Conservation (phyloP, 495 filamentous ascomycete species). For the Sordaria brevicollis region DNA sequence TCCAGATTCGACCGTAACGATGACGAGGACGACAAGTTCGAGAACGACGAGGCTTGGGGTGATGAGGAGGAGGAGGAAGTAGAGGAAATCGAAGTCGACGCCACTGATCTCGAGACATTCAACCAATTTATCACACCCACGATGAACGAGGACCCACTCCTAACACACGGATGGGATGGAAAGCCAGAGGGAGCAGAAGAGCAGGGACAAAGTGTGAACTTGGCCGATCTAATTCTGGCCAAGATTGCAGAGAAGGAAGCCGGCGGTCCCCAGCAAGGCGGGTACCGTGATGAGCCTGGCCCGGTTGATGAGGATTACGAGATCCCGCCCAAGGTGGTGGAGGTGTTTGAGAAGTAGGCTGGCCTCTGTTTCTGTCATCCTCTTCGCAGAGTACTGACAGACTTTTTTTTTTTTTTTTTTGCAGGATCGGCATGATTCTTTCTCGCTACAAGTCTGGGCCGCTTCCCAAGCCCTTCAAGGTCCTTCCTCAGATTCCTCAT, state of each 20-base stretch:
- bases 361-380: background rate
- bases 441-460: slow-evolving; percentile 91
- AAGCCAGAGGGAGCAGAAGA: slow-evolving; percentile 33
- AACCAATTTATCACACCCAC: slow-evolving; percentile 71
- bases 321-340: slow-evolving; percentile 81
- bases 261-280: slow-evolving; percentile 33
- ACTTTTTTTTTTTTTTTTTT: background rate
- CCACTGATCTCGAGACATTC: slow-evolving; percentile 82
- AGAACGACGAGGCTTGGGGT: slow-evolving; percentile 48
- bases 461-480: slow-evolving; percentile 94
- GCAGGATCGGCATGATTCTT: slow-evolving; percentile 73
- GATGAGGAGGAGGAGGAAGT: slow-evolving; percentile 67
- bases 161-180: slow-evolving; percentile 38
- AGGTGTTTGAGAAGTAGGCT: slow-evolving; percentile 81
- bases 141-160: slow-evolving; percentile 39
- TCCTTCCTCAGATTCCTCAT: slow-evolving; percentile 80
- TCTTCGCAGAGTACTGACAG: slow-evolving; percentile 6
- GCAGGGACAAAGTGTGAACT: slow-evolving; percentile 55
- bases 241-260: slow-evolving; percentile 93
- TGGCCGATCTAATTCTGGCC: slow-evolving; percentile 83
- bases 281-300: slow-evolving; percentile 17
- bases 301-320: slow-evolving; percentile 68
- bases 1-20: slow-evolving; percentile 22
- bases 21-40: slow-evolving; percentile 31
- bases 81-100: slow-evolving; percentile 77